These are phyloP conservation scores for Arctium lappa DNA, from an alignment of 129 eudicot species.

Conservation along the genomic window DNA sequence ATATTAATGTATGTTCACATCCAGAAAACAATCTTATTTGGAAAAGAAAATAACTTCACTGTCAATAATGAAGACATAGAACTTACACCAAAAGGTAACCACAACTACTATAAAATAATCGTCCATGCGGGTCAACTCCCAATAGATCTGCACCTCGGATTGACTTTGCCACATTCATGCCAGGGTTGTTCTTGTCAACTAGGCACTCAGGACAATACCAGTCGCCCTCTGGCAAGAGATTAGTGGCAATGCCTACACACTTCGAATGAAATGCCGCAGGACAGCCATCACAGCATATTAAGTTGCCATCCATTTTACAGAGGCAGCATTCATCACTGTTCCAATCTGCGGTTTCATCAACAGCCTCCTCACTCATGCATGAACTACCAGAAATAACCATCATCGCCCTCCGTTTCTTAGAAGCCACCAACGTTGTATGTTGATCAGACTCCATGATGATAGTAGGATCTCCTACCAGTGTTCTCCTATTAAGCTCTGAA, in stretches of 20 bases:
- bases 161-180: constrained; percentile 41
- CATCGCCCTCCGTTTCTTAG: constrained; percentile 40
- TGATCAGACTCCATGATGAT: constrained; percentile 39
- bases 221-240: constrained; percentile 82
- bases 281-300: constrained; percentile 97
- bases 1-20: neutral
- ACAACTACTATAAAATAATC: constrained; percentile 62
- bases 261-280: constrained; percentile 92
- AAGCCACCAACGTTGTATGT: constrained; percentile 22
- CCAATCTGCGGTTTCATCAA: constrained; percentile 58
- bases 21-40: neutral
- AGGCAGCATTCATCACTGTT: constrained; percentile 92
- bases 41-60: constrained; percentile 3
- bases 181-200: constrained; percentile 46
- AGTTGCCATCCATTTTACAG: constrained; percentile 92
- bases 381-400: constrained; percentile 46
- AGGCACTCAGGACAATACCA: constrained; percentile 98
- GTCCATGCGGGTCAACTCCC: constrained; percentile 74
- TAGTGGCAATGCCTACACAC: constrained; percentile 77
- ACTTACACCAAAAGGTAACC: constrained; percentile 95
- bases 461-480: constrained; percentile 33
- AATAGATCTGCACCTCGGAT: constrained; percentile 78
- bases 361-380: constrained; percentile 53
- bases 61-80: constrained; percentile 2
- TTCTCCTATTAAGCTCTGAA: constrained; percentile 71